Conservation (phyloP, 768 basidiomycete species). For the Heimioporus sp. region DNA sequence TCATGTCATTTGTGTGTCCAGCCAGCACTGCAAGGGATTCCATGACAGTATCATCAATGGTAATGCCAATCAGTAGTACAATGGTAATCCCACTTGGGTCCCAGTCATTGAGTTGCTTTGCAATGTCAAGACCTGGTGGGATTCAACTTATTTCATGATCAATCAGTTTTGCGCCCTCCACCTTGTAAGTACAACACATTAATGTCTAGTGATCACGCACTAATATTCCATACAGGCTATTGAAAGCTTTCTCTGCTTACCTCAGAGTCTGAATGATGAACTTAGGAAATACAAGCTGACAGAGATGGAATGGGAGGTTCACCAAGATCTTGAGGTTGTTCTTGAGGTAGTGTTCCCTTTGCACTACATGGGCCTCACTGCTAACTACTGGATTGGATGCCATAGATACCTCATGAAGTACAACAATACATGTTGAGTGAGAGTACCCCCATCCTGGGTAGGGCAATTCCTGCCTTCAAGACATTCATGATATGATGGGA, state of each 20-base stretch:
- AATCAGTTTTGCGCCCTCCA: neutral
- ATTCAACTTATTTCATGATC: conserved; percentile 24
- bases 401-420: too few species aligned
- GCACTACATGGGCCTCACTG: too few species aligned
- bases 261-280: too few species aligned
- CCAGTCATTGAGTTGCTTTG: conserved; percentile 6
- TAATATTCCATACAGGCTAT: neutral
- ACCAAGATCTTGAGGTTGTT: too few species aligned
- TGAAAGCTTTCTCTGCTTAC: neutral
- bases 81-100: neutral
- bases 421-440: too few species aligned
- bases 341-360: too few species aligned
- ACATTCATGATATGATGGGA: too few species aligned
- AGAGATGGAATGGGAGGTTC: too few species aligned
- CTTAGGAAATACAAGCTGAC: too few species aligned
- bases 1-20: neutral
- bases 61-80: neutral
- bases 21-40: neutral
- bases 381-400: too few species aligned
- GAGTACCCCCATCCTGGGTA: too few species aligned
- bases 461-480: too few species aligned
- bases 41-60: neutral
- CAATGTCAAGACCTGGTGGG: conserved; percentile 35
- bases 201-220: neutral
- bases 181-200: neutral